These are phyloP conservation scores for Dicorynia guianensis DNA, from an alignment of 306 rosid species.

Conservation along the genomic window DNA sequence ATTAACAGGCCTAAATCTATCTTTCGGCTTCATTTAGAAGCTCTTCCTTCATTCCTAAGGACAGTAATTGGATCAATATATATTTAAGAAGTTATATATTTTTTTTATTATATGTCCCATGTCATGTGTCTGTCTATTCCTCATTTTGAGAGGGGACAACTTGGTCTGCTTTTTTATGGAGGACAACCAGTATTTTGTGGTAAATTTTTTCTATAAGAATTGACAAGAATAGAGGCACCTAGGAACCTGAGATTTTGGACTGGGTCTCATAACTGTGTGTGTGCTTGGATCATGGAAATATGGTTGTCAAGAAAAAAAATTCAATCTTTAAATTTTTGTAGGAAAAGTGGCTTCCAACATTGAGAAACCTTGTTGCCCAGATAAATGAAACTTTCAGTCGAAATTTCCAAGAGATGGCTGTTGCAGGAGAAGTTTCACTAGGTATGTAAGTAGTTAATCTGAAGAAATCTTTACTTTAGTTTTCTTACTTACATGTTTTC, in stretches of 20 bases:
- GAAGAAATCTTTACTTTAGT: slow-evolving; percentile 12
- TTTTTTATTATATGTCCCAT: too few relatives aligned
- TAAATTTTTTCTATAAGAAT: too few relatives aligned
- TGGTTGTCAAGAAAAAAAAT: slow-evolving; percentile 25
- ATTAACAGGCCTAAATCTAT: background rate
- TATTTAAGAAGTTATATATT: too few relatives aligned
- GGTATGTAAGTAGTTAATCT: slow-evolving; percentile 53
- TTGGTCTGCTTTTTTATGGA: background rate
- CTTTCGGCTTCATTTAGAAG: background rate
- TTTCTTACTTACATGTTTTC: slow-evolving; percentile 39
- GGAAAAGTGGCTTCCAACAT: slow-evolving; percentile 90
- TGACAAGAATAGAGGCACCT: background rate
- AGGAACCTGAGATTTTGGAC: background rate
- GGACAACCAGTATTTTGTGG: too few relatives aligned
- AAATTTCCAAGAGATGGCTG: slow-evolving; percentile 98
- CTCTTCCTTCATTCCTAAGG: background rate
- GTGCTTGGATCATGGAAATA: slow-evolving; percentile 10
- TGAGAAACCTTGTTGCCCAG: slow-evolving; percentile 84
- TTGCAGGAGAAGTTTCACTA: slow-evolving; percentile 95
- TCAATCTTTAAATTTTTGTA: slow-evolving; percentile 42
- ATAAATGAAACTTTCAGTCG: slow-evolving; percentile 86
- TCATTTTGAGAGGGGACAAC: too few relatives aligned
- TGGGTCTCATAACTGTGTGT: background rate
- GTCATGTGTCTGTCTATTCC: too few relatives aligned
- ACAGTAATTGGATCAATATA: too few relatives aligned